Base-by-base conservation (phyloP, 1,284 basidiomycete species). In the Cutaneotrichosporon daszewskae region DNA sequence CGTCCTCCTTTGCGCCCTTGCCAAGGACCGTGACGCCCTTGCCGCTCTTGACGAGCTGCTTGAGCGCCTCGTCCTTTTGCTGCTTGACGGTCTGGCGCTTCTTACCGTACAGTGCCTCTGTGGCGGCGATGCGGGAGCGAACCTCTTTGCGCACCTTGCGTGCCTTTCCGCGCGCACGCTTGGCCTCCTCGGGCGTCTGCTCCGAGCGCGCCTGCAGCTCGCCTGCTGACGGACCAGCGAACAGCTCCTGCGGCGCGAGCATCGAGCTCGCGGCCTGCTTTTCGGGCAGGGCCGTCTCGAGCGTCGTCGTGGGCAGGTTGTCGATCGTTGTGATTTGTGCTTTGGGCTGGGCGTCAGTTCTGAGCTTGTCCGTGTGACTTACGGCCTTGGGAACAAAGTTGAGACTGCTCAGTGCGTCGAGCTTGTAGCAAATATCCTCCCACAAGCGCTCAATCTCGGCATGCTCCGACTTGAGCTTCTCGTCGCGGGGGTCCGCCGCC, bases 341-440 rank as follows among this genome's bases (percentile, higher is more conserved):
- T 66, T 92, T 96, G 22, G 94, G 91, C n/a, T n/a, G n/a, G n/a
- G n/a, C n/a, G n/a, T n/a, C n/a, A n/a, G n/a, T n/a, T n/a, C n/a
- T n/a, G n/a, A n/a, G n/a, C n/a, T n/a, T n/a, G n/a, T n/a, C n/a
- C n/a, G n/a, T n/a, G n/a, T n/a, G n/a, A n/a, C n/a, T n/a, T n/a
- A n/a, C n/a, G 86, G 92, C 82, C 71, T 96, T 96, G 4, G 95
- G 95, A 5, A 88, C 87, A 68, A 91, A 97, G 72, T 97, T 89
- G 3, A 92, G 84, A 64, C 95, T 96, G 65, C 85, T 87, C 32
- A 98, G 74, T 7, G 92, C 90, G 71, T 98, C 94, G 23, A 98
- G 76, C 69, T 95, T 96, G 49, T 79, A 77, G 53, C 84, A 89
- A 31, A 99, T 83, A 33, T 79, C 79, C 47, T 90, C 86, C 85